Conservation (phyloP, 257 asterid genomes). For the Hygrophila difformis region DNA sequence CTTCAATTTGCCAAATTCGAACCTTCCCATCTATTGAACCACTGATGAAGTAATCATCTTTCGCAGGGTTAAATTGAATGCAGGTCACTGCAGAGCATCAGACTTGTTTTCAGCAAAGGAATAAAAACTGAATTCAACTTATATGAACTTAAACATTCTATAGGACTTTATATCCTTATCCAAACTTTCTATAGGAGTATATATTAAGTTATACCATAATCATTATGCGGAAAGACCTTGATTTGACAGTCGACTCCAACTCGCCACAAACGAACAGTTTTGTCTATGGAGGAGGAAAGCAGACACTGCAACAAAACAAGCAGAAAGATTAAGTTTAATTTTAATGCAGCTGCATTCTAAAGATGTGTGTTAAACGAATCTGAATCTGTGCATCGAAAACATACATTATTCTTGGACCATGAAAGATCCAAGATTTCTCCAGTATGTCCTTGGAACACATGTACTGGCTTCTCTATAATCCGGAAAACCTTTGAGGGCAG, state of each 20-base stretch:
- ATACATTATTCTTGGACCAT: conserved; percentile 82
- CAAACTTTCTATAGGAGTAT: conserved; percentile 6
- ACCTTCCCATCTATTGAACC: conserved; percentile 94
- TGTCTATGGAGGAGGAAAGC: conserved; percentile 92
- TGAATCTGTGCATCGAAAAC: conserved; percentile 19
- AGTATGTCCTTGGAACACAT: conserved; percentile 62
- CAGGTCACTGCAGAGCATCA: conserved; percentile 71
- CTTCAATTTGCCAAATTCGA: conserved; percentile 62
- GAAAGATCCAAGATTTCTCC: conserved; percentile 88
- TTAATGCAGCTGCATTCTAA: conserved; percentile 4
- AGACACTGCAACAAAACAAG: conserved; percentile 47
- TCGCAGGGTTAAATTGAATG: conserved; percentile 67
- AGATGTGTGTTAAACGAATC: conserved; percentile 5
- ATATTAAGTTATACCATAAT: conserved; percentile 56
- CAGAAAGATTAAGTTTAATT: neutral
- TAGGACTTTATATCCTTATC: too few relatives aligned
- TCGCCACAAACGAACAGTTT: conserved; percentile 93
- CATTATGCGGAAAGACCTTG: conserved; percentile 62
- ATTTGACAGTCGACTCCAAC: conserved; percentile 78
- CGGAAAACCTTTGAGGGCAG: conserved; percentile 83
- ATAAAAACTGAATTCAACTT: conserved; percentile 4
- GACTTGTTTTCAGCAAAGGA: conserved; percentile 13
- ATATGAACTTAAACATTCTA: too few relatives aligned
- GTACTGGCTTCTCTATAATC: conserved; percentile 76
- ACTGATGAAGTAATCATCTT: conserved; percentile 65